Percentiles rank a stretch among this genome's conserved stretches.
These are phyloP conservation scores for Hemisphaericaspora xylofermentans DNA, from an alignment of 1,139 yeast species.

Conservation along the genomic window DNA sequence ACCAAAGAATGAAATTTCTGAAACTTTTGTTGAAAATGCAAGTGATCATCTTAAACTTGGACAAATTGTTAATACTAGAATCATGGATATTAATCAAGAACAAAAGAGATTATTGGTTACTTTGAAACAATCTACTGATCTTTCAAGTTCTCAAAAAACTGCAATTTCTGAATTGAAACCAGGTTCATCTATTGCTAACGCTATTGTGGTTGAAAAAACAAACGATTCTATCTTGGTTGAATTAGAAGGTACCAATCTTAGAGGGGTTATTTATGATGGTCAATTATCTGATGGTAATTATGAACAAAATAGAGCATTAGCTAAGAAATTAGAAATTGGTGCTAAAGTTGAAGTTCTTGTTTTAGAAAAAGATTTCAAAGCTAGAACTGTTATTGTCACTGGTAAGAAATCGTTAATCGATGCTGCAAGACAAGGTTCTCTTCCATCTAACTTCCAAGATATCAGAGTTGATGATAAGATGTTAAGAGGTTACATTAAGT, in stretches of 20 bases:
- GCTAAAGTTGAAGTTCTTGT: conserved; percentile 59
- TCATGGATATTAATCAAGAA: conserved; percentile 57
- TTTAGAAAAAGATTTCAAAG: conserved; percentile 63
- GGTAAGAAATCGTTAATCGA: conserved; percentile 66
- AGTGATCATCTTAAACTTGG: conserved; percentile 78
- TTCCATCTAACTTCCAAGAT: conserved; percentile 65
- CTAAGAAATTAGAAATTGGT: conserved; percentile 62
- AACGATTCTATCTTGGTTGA: conserved; percentile 73
- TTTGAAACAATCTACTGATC: conserved; percentile 62
- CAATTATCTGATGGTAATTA: conserved; percentile 76
- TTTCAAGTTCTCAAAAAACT: conserved; percentile 49
- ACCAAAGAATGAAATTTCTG: conserved; percentile 87
- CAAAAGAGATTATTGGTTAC: conserved; percentile 65
- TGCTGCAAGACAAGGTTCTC: conserved; percentile 51
- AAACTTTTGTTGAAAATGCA: conserved; percentile 76
- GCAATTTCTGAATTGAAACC: conserved; percentile 49
- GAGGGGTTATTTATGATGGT: conserved; percentile 73
- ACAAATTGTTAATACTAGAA: conserved; percentile 76
- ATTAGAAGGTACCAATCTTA: conserved; percentile 51
- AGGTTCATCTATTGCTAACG: conserved; percentile 67
- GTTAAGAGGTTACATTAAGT: conserved; percentile 73
- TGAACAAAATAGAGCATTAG: conserved; percentile 66
- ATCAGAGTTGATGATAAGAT: conserved; percentile 48
- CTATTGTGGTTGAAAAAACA: conserved; percentile 67
- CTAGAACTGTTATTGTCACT: conserved; percentile 60